A percentile compares a stretch with the other conserved stretches of the same genome.
Conservation (phyloP, 495 filamentous ascomycete species). For the Trypethelium eluteriae region DNA sequence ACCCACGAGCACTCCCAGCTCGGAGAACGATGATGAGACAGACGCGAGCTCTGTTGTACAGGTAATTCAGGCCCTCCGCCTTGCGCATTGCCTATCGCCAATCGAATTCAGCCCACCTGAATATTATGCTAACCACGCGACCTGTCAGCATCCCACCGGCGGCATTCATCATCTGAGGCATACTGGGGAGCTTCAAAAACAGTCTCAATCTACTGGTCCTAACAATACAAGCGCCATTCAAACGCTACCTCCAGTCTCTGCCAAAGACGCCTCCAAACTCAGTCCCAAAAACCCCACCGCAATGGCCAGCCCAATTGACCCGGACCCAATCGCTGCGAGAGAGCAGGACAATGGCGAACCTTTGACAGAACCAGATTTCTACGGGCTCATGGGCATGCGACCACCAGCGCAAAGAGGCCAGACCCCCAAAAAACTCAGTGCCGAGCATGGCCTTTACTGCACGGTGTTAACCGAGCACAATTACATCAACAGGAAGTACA, state of each 20-base stretch:
- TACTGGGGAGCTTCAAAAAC: background rate
- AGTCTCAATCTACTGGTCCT: background rate
- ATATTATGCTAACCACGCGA: background rate
- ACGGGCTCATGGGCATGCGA: conserved; percentile 22
- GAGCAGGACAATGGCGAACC: conserved; percentile 15
- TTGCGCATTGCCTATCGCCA: background rate
- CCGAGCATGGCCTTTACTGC: conserved; percentile 17
- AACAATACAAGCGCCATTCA: background rate
- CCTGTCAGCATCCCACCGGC: background rate
- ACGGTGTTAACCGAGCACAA: conserved; percentile 6
- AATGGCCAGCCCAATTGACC: conserved; percentile 11
- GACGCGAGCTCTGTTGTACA: background rate
- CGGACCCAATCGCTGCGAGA: conserved; percentile 21
- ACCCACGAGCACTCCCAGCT: background rate
- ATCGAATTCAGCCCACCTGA: background rate
- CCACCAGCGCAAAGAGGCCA: conserved; percentile 9
- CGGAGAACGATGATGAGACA: background rate
- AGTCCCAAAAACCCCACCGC: background rate
- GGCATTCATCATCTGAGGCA: background rate
- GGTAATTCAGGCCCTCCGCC: background rate
- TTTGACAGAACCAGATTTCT: conserved; percentile 18
- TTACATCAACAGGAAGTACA: conserved; percentile 19
- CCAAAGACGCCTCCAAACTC: background rate
- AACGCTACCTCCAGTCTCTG: background rate
- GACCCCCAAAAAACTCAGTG: conserved; percentile 16